Conservation (phyloP, 257 asterid genomes). For the Ehretia macrophylla region DNA sequence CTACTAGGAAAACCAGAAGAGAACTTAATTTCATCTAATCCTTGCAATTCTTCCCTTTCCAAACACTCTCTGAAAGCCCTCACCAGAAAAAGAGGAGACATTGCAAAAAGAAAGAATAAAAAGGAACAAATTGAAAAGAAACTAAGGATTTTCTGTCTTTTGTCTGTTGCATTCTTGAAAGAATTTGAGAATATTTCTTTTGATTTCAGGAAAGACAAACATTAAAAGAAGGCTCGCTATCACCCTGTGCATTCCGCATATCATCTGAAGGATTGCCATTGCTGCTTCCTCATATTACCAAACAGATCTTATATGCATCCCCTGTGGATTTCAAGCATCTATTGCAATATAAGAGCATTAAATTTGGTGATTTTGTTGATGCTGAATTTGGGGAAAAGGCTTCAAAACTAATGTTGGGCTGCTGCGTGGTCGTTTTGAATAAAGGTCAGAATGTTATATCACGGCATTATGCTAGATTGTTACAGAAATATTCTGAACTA, state of each 20-base stretch:
- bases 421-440: constrained; percentile 69
- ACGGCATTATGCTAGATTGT: neutral
- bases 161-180: neutral
- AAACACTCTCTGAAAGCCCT: too few relatives aligned
- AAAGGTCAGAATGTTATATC: constrained; percentile 43
- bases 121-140: neutral
- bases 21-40: too few relatives aligned
- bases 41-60: too few relatives aligned
- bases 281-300: constrained; percentile 74
- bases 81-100: too few relatives aligned
- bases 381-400: constrained; percentile 61
- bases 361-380: constrained; percentile 66
- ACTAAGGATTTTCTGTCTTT: neutral
- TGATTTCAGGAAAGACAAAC: constrained; percentile 80
- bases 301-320: constrained; percentile 74
- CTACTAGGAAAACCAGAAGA: too few relatives aligned
- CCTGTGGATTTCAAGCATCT: constrained; percentile 74
- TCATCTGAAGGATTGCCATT: constrained; percentile 97
- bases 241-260: constrained; percentile 82
- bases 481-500: neutral
- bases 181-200: neutral
- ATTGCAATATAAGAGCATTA: constrained; percentile 69
- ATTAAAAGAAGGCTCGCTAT: constrained; percentile 70
- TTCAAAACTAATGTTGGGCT: constrained; percentile 62
- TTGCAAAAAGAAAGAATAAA: neutral